Base-by-base conservation (phyloP, 1,284 basidiomycete species). In the Ustilago hordei region DNA sequence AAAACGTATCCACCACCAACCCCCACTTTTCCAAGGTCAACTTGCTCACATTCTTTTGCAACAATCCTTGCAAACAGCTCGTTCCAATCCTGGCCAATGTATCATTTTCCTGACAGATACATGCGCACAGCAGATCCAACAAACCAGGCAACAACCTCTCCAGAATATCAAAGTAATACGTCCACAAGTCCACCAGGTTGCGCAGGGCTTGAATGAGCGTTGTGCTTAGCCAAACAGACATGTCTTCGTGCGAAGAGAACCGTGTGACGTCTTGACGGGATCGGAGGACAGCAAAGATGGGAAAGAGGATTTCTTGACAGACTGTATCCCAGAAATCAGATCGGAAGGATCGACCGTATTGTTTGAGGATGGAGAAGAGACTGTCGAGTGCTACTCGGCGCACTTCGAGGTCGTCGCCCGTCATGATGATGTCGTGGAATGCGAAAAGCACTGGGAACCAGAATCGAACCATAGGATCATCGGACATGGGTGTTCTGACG, bases 381-480 rank as follows among this genome's bases (percentile, higher is more conserved):
- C 95, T 97, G 87, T 99, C 95, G 34, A 99, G 89, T 0, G 98
- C 95, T 12, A 86, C 84, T 19, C 85, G 91, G 74, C 98, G 91
- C 66, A 99, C 95, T 90, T 99, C 97, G 45, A 99, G 89, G 85
- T 99, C 97, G 87, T 99, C 98, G 15, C 95, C 97, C 71, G 98
- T 99, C 97, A 99, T 99, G 86, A 99, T 96, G 71, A 99, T 95
- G 86, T 99, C 97, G 88, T 97, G 98, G 88, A 98, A 98, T 28
- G 93, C 92, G 85, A 99, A 97, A 19, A 99, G 89, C 4, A 95
- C 91, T 0, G 97, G 97, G 88, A 94, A 95, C 97, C 97, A 99
- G 87, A 92, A 98, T 83, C 77, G 69, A 6, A 78, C 78, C 71
- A 82, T 81, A 3, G 80, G 81, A 41, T 83, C 80, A 68, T 82